Base-by-base conservation (phyloP, 768 basidiomycete species). In the Agaricus blazei region DNA sequence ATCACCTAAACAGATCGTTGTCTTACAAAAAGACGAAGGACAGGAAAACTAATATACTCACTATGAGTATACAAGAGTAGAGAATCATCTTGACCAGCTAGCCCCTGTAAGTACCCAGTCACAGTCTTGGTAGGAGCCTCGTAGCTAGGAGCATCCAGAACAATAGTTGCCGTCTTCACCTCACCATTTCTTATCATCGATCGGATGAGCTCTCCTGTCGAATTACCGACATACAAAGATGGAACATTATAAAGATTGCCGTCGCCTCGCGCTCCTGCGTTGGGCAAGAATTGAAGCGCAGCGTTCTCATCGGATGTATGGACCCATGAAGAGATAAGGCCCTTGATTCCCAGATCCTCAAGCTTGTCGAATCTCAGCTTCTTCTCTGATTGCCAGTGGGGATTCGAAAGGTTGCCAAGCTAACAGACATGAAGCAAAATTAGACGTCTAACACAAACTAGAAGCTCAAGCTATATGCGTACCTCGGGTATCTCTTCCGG, bases 11-110 rank as follows among this genome's bases (percentile, higher is more conserved):
- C 15, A 48, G 12, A 12, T 31, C 29, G 11, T 36, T 27, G 11
- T 19, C 14, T 48, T n/a, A 3, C 27, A 46, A 31, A 41, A 24
- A 3, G 24, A 14, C 23, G 26, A 46, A 45, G n/a, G 15, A 11
- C 34, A 8, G 34, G 27, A 24, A 59, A 15, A 41, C n/a, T 41
- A 5, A 12, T 41, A 43, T 3, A 50, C 60, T 48, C 34, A 67
- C 67, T 67, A 52, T 69, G 68, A n/a, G 68, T 69, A 45, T 69
- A 69, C 42, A 68, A 49, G 43, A 68, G 57, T 19, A 69, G 58
- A 5, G 64, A 61, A 19, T 65, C 61, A 12, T 60, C 63, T 9
- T 51, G 58, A 2, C 47, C 55, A 4, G 52, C 48, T 23, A 47
- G 62, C n/a, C 68, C 68, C 19, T 47, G 29, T 34, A 68, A 43